Conservation (phyloP, 2,329 filamentous ascomycete species). For the Claviceps maximensis region DNA sequence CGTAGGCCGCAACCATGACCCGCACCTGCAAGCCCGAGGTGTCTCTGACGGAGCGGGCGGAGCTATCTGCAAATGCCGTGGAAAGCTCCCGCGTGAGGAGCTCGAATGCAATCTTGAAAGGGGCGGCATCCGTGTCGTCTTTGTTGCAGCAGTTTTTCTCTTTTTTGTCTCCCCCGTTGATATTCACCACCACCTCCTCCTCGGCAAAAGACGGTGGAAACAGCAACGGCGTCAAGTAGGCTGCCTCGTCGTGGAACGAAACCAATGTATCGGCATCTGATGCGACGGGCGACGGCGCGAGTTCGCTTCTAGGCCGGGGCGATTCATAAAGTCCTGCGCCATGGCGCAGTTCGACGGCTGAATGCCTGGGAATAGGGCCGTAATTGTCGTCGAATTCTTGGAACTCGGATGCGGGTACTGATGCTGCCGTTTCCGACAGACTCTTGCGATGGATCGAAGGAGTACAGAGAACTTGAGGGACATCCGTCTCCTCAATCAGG, state of each 20-base stretch:
- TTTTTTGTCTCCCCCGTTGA: not conserved
- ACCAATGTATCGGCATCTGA: constrained; percentile 35
- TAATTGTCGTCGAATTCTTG: not conserved
- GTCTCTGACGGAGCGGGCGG: constrained; percentile 15
- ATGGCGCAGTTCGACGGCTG: not conserved
- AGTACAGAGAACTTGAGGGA: constrained; percentile 18
- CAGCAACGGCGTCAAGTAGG: constrained; percentile 34
- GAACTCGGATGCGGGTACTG: not conserved
- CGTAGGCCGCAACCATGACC: constrained; percentile 47
- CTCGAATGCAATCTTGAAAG: constrained; percentile 37
- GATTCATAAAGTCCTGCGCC: constrained; percentile 1
- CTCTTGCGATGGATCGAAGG: constrained; percentile 13
- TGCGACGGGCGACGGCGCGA: constrained; percentile 17
- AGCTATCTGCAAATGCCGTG: constrained; percentile 22
- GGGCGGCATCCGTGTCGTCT: constrained; percentile 20
- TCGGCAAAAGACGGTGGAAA: constrained; percentile 25
- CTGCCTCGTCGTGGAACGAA: constrained; percentile 31
- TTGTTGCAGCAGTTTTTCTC: constrained; percentile 6
- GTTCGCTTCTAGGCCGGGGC: not conserved
- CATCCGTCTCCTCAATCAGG: constrained; percentile 8
- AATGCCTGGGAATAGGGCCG: constrained; percentile 1
- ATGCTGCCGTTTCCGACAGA: not conserved
- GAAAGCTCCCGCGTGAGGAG: constrained; percentile 37
- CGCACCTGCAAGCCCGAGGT: constrained; percentile 36
- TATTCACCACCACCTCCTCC: constrained; percentile 2